Base-by-base conservation (phyloP, 495 filamentous ascomycete genomes). In the Corynascus novoguineensis region DNA sequence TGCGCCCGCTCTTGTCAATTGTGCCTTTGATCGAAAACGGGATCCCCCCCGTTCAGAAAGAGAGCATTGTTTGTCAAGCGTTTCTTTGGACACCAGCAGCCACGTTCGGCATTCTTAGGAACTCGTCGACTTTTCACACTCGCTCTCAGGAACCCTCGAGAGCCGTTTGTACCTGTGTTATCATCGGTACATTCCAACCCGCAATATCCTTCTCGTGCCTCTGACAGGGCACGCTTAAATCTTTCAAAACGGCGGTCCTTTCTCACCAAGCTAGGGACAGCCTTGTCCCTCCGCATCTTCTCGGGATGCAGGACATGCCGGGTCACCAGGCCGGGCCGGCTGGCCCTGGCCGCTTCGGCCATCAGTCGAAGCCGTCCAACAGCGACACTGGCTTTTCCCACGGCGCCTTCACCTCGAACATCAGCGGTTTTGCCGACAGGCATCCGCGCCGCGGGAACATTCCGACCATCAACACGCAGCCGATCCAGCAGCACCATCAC, bases 361-460 rank as follows among this genome's bases (percentile, higher is more conserved):
- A 82, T 53, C 73, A 80, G 57, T 84, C 83, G 22, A 92, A 92
- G 75, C 83, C 86, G 46, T 83, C 87, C 59, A 85, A 86, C 78
- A 84, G 80, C 68, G 85, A 89, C 64, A 92, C 86, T 32, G 90
- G 91, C 57, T 96, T 96, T 70, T 93, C 90, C 24, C 90, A 95
- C 69, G 89, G 88, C 62, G 88, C 90, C 42, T 96, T 92, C 75
- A 81, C 81, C 60, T 90, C 87, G 57, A 95, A 92, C 73, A 75
- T 86, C 59, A 81, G 80, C 63, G 86, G 88, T 55, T 92, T 90
- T 66, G 84, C 83, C 60, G 89, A 96, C 64, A 83, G 91, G 60
- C 89, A 91, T 67, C 81, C 86, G 60, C 87, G 92, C 34, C 77
- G 82, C 69, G 82, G 81, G 28, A 96, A 95, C 76, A 88, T 97